Evolutionary conservation across 1,284 basidiomycete genomes (phyloP), one percentile per base, ranked within the genome.

Genomic region (Inonotus hispidus): DNA sequence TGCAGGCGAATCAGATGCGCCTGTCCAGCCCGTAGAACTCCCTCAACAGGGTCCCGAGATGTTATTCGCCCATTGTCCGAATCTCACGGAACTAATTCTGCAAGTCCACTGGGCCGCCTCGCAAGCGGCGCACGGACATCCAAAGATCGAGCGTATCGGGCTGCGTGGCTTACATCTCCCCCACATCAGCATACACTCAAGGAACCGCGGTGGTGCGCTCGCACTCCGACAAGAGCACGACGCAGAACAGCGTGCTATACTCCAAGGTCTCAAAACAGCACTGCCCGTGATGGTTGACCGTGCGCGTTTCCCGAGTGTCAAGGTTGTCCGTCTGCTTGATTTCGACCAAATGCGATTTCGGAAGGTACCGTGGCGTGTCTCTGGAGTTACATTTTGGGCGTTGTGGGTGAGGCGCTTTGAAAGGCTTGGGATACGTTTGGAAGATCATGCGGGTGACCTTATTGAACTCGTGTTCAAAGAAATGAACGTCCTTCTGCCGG

Each of bases 361-460:
- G 50, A 39, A 27, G 14, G 32, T 54, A 11, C 59, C 46, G 2
- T 62, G 61, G 61, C 56, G 61, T 14, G 23, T 47, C 14, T 21
- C 27, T 14, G 39, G 56, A 16, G 57, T 62, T 5, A 27, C 57
- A 25, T 49, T 46, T 8, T 62, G 56, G 61, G 56, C 56, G 19
- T 58, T 62, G n/a, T 62, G 61, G 61, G 57, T 58, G 35, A 58
- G 58, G 43, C 47, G 57, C 16, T 62, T 62, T 50, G 57, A 62
- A 29, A 38, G 57, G 16, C 29, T 38, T 10, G 61, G 52, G 14
- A 52, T 62, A 2, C 49, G 61, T 10, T 43, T 62, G 25, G 61
- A 62, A 47, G 61, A 62, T 25, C 61, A 62, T 39, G 39, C 38
- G 14, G 61, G 61, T 19, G 53, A 62, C 23, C n/a, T 62, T 19